Evolutionary conservation across 1,284 basidiomycete genomes (phyloP), one percentile per base, ranked within the genome.

Genomic region (Takashimella tepidaria): DNA sequence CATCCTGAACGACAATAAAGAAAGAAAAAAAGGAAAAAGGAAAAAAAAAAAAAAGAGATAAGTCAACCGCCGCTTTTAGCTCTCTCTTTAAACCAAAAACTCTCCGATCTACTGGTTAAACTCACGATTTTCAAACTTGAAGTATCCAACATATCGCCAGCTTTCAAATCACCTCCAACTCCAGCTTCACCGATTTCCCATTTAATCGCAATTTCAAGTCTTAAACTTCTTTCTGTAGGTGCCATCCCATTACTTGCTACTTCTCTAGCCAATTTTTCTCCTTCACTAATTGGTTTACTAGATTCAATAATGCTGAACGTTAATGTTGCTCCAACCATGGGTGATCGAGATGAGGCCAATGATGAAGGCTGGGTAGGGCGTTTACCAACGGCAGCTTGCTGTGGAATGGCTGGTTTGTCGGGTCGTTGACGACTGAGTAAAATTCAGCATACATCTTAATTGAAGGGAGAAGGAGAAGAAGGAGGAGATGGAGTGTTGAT

Each of bases 181-280:
- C 70, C 69, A 0, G 56, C 58, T 46, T 74, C 72, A 3, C 68
- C 70, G 8, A 70, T 59, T 49, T 69, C 61, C 72, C 72, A 74
- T 45, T 63, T 63, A 26, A 70, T 57, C 0, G 45, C 54, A 22
- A 74, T 50, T 26, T 54, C 61, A 4, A 72, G 47, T 4, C 57
- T 53, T 37, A 72, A 40, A 0, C 63, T 45, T 12, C 70, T 54
- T 23, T 72, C 70, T 16, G 25, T 52, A 1, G 69, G 54, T 40
- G 27, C 41, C 22, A 50, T 26, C 0, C 56, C 63, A 8, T 54
- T 60, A 4, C 49, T 47, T 1, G 56, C 44, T 2, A 67, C 47
- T 1, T 58, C 59, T 3, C 56, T 53, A 31, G 70, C 27, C 8
- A 68, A 40, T 3, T 21, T 45, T 10, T 65, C 61, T 5, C 56